phyloP scores from a whole-genome alignment of 2,329 filamentous ascomycete species.

The Aphanoascus verrucosus region DNA sequence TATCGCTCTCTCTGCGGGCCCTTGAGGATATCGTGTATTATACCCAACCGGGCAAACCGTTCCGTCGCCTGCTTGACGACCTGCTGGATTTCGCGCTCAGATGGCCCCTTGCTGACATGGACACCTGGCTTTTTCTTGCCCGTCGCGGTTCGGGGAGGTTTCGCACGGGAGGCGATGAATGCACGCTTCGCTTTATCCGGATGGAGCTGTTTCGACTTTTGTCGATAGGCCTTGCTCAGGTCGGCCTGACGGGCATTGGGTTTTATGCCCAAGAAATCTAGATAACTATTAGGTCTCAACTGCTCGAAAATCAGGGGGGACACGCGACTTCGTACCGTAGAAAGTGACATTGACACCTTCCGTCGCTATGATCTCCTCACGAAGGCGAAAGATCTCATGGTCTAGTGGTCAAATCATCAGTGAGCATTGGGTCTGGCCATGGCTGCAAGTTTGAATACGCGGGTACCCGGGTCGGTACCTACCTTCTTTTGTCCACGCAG shows the following conservation, averaged over 20 bases:
- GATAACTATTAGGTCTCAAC: background rate
- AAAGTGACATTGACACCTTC: conserved; percentile 77
- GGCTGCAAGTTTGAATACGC: background rate
- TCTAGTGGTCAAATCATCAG: conserved; percentile 44
- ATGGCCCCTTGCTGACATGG: conserved; percentile 59
- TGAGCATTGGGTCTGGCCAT: background rate
- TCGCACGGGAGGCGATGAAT: conserved; percentile 59
- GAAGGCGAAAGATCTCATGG: conserved; percentile 93
- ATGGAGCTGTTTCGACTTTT: conserved; percentile 71
- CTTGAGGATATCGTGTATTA: conserved; percentile 77
- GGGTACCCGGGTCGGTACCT: conserved; percentile 43
- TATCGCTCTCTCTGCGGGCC: conserved; percentile 75
- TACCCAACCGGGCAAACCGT: conserved; percentile 69
- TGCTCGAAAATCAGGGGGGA: background rate
- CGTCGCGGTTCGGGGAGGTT: conserved; percentile 28
- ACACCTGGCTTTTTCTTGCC: conserved; percentile 50
- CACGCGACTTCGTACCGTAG: conserved; percentile 52
- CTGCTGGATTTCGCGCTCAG: conserved; percentile 62
- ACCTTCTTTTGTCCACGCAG: conserved; percentile 84
- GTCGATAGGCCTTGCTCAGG: conserved; percentile 87
- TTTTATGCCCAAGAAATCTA: conserved; percentile 69
- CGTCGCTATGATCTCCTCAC: conserved; percentile 66
- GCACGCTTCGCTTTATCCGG: conserved; percentile 91
- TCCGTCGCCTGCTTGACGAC: conserved; percentile 73
- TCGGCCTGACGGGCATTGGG: conserved; percentile 69